Conservation (phyloP, 257 asterid genomes). For the Solanum virginianum region DNA sequence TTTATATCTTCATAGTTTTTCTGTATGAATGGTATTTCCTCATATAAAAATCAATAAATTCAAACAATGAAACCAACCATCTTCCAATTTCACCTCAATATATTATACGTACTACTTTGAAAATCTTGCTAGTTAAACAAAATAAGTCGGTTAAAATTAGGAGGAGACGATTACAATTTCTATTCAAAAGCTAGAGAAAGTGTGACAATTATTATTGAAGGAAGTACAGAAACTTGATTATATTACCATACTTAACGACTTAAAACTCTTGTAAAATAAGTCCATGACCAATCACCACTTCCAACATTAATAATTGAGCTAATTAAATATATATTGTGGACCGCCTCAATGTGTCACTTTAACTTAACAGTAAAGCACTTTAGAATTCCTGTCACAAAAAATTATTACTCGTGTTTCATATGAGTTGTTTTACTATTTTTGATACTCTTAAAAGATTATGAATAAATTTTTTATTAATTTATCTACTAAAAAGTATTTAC, state of each 20-base stretch:
- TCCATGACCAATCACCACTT: background rate
- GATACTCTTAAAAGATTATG: too few relatives aligned
- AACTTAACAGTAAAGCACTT: constrained; percentile 20
- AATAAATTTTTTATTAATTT: too few relatives aligned
- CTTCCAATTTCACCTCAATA: background rate
- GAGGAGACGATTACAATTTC: background rate
- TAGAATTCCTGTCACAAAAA: background rate
- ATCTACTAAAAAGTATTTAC: too few relatives aligned
- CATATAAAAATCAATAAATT: background rate
- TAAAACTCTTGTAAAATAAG: background rate
- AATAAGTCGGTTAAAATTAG: background rate
- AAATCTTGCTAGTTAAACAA: background rate
- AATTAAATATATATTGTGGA: constrained; percentile 1
- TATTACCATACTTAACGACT: background rate
- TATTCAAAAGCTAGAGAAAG: background rate
- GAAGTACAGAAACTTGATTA: background rate
- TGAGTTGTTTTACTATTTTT: too few relatives aligned
- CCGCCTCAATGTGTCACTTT: constrained; percentile 18
- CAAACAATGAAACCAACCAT: background rate
- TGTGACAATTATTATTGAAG: background rate
- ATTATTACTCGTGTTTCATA: too few relatives aligned
- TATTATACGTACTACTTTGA: background rate
- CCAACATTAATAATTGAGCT: constrained; percentile 18
- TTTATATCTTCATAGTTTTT: background rate
- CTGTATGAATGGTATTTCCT: background rate